A percentile compares a stretch with the other conserved stretches of the same genome.
phyloP scores from a whole-genome alignment of 2,329 filamentous ascomycete genomes.

The Canariomyces notabilis region DNA sequence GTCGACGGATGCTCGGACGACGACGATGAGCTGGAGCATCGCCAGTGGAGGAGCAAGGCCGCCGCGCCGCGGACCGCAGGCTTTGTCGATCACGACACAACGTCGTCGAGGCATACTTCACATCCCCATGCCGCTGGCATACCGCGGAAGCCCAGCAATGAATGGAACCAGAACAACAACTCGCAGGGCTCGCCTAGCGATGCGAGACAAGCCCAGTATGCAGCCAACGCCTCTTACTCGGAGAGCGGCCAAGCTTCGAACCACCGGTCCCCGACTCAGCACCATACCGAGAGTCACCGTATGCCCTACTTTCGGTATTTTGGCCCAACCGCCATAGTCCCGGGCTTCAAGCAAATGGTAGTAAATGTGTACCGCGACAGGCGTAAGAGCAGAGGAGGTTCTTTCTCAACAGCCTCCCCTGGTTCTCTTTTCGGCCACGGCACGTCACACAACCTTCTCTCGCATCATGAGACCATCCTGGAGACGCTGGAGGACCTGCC shows the following conservation, averaged over 20 bases:
- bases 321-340: slow-evolving; percentile 84
- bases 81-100: slow-evolving; percentile 23
- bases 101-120: slow-evolving; percentile 21
- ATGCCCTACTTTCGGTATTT: slow-evolving; percentile 91
- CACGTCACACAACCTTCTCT: slow-evolving; percentile 30
- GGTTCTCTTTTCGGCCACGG: slow-evolving; percentile 31
- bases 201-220: slow-evolving; percentile 19
- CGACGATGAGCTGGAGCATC: slow-evolving; percentile 29
- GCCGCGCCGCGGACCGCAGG: slow-evolving; percentile 25
- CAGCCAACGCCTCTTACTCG: slow-evolving; percentile 35
- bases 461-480: slow-evolving; percentile 39
- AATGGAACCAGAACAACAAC: slow-evolving; percentile 24
- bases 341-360: slow-evolving; percentile 90
- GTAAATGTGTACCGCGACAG: slow-evolving; percentile 56
- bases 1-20: slow-evolving; percentile 34
- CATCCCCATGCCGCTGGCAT: slow-evolving; percentile 12
- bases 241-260: slow-evolving; percentile 37
- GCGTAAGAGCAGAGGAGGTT: slow-evolving; percentile 53
- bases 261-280: slow-evolving; percentile 41
- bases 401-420: slow-evolving; percentile 51
- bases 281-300: slow-evolving; percentile 53
- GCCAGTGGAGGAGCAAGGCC: slow-evolving; percentile 27
- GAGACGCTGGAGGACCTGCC: slow-evolving; percentile 54
- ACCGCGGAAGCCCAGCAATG: slow-evolving; percentile 21
- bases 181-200: slow-evolving; percentile 16